Base-by-base conservation (phyloP, 768 basidiomycete genomes). In the Lactarius indigo region DNA sequence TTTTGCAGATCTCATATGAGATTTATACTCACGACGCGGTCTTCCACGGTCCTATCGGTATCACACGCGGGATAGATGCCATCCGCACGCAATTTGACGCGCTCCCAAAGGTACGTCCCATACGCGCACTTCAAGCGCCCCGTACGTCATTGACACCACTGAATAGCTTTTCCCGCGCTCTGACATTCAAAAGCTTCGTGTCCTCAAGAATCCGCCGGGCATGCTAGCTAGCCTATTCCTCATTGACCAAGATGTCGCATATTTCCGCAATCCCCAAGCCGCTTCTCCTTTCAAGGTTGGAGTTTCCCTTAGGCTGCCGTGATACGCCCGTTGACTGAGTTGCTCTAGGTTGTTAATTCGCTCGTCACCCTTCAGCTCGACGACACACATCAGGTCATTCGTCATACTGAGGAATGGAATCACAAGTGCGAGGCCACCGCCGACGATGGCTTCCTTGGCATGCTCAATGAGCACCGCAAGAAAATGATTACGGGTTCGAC, bases 231-330 rank as follows among this genome's bases (percentile, higher is more conserved):
- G 73, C 64, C 78, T 75, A 13, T 74, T 83, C 31, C 74, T 83
- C 37, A 79, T 83, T 57, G 81, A 82, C 70, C 81, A 80, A 70
- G 81, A 84, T 63, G 81, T 84, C 5, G 73, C 78, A 0, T 83
- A 83, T 70, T 82, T 73, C 71, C 77, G 78, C 18, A 73, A 79
- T 59, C 72, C 77, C 1, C 73, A 76, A 5, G 72, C 78, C 3
- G 71, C 75, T 18, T 74, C 76, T 10, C 81, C 83, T 0, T 81
- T 77, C n/a, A 83, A 83, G 75, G 79, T 77, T 60, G 10, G 64
- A 2, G 35, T 15, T 26, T 55, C 59, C 8, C 42, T 17, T 17
- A 6, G 4, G 9, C 23, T 28, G 17, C 39, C 8, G 7, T 26
- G 5, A 35, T 37, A 10, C 2, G 20, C 30, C 17, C 5, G 33